Evolutionary conservation across 225 moss, liverwort and hornwort genomes (phyloP).

Genomic region (Pleurozium schreberi): DNA sequence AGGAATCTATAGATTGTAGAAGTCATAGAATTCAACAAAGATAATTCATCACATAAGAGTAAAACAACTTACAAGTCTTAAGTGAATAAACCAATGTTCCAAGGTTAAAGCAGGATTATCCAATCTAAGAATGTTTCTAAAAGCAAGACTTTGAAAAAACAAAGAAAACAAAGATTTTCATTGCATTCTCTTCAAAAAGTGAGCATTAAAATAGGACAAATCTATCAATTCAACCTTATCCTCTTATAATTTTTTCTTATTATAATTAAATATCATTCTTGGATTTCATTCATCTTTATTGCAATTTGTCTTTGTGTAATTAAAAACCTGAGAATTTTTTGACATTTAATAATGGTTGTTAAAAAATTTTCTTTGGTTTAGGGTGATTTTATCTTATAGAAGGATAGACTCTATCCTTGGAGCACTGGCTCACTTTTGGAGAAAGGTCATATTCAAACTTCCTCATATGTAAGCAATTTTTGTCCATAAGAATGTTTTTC

Average conservation of each 20-base stretch:
- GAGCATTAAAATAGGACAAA: neutral
- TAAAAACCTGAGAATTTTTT: neutral
- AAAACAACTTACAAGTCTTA: too few species aligned
- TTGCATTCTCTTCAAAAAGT: neutral
- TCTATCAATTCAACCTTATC: neutral
- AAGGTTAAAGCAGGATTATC: too few species aligned
- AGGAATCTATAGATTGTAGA: too few species aligned
- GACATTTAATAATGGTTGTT: neutral
- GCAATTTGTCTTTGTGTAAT: neutral
- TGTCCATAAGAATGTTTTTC: neutral
- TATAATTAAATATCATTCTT: neutral
- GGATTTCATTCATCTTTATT: neutral
- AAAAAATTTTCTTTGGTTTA: neutral
- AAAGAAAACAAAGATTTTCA: too few species aligned
- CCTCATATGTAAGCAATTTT: neutral
- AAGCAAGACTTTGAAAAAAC: too few species aligned
- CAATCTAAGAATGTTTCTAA: too few species aligned
- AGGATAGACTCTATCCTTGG: rapidly evolving
- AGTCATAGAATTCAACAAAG: too few species aligned
- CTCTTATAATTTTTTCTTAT: neutral
- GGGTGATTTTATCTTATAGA: neutral
- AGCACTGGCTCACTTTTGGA: neutral
- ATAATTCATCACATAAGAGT: too few species aligned
- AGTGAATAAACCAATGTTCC: too few species aligned
- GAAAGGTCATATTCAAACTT: neutral